A percentile compares a stretch with the other conserved stretches of the same genome.
Evolutionary conservation across 495 filamentous ascomycete genomes (phyloP).

Genomic region (Talaromyces adpressus): DNA sequence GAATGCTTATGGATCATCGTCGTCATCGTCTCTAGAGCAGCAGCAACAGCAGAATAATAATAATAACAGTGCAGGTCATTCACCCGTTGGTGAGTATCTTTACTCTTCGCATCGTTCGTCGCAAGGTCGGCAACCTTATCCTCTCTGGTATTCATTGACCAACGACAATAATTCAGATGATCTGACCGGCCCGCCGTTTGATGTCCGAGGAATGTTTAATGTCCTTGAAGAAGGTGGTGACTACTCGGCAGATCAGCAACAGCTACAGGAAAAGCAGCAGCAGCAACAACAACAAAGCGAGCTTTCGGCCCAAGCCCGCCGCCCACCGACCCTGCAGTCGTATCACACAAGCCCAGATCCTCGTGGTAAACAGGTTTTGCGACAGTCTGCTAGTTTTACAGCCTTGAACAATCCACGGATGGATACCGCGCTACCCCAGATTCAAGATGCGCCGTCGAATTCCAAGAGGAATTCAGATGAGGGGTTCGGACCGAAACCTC

Average conservation of each 20-base stretch:
- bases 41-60: slow-evolving; percentile 10
- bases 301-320: slow-evolving; percentile 25
- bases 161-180: slow-evolving; percentile 62
- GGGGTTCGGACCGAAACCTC: slow-evolving; percentile 50
- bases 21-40: slow-evolving; percentile 42
- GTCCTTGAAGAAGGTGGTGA: slow-evolving; percentile 56
- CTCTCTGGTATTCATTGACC: slow-evolving; percentile 41
- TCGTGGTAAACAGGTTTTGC: slow-evolving; percentile 49
- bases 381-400: slow-evolving; percentile 78
- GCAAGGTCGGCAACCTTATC: slow-evolving; percentile 28
- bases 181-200: slow-evolving; percentile 61
- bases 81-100: slow-evolving; percentile 40
- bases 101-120: slow-evolving; percentile 23
- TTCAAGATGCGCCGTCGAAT: slow-evolving; percentile 36
- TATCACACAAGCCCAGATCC: slow-evolving; percentile 54
- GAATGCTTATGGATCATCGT: slow-evolving; percentile 46
- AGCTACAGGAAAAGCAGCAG: neutral
- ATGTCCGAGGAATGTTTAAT: slow-evolving; percentile 61
- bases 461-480: slow-evolving; percentile 87
- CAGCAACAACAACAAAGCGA: slow-evolving; percentile 14
- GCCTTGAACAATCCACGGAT: slow-evolving; percentile 49
- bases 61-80: slow-evolving; percentile 33
- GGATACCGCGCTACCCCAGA: slow-evolving; percentile 48
- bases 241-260: slow-evolving; percentile 36
- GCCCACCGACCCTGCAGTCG: slow-evolving; percentile 43